These are phyloP conservation scores for Epichloe festucae DNA, from an alignment of 2,329 filamentous ascomycete genomes.

Conservation along the genomic window DNA sequence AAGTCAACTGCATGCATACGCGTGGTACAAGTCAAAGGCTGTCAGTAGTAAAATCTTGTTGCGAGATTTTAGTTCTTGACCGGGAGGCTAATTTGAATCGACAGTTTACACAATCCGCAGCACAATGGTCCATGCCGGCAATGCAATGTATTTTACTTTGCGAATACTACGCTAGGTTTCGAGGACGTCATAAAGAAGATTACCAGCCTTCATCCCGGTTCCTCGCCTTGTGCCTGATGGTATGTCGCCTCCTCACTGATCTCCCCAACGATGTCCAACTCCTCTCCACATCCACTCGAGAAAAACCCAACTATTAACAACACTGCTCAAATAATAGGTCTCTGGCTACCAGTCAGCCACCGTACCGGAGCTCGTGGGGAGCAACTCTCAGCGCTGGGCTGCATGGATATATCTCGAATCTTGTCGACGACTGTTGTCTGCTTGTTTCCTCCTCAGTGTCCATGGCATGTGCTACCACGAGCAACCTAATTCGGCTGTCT, in stretches of 20 bases:
- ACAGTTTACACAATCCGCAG: slow-evolving; percentile 24
- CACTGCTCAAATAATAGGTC: background rate
- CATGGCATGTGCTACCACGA: slow-evolving; percentile 43
- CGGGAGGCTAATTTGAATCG: slow-evolving; percentile 8
- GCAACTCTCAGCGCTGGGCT: slow-evolving; percentile 29
- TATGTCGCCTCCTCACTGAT: slow-evolving; percentile 22
- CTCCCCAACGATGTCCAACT: too few species aligned
- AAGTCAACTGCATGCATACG: slow-evolving; percentile 36
- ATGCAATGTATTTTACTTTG: slow-evolving; percentile 43
- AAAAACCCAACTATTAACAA: background rate
- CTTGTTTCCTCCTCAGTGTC: slow-evolving; percentile 43
- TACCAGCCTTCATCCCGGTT: slow-evolving; percentile 36
- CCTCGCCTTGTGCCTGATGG: slow-evolving; percentile 38
- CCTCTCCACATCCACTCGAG: too few species aligned
- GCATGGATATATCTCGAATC: slow-evolving; percentile 41
- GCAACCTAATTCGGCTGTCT: slow-evolving; percentile 24
- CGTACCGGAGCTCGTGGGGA: background rate
- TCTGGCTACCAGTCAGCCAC: slow-evolving; percentile 1
- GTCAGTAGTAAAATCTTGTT: slow-evolving; percentile 24
- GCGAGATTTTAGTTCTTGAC: background rate
- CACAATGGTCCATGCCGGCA: slow-evolving; percentile 31
- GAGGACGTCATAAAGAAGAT: slow-evolving; percentile 34
- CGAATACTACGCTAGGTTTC: slow-evolving; percentile 42
- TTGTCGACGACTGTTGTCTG: slow-evolving; percentile 38
- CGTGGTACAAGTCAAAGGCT: slow-evolving; percentile 34